Percentiles rank a stretch among this genome's conserved stretches.
These are phyloP conservation scores for Clonostachys sp. DNA, from an alignment of 2,329 filamentous ascomycete genomes.

Conservation along the genomic window DNA sequence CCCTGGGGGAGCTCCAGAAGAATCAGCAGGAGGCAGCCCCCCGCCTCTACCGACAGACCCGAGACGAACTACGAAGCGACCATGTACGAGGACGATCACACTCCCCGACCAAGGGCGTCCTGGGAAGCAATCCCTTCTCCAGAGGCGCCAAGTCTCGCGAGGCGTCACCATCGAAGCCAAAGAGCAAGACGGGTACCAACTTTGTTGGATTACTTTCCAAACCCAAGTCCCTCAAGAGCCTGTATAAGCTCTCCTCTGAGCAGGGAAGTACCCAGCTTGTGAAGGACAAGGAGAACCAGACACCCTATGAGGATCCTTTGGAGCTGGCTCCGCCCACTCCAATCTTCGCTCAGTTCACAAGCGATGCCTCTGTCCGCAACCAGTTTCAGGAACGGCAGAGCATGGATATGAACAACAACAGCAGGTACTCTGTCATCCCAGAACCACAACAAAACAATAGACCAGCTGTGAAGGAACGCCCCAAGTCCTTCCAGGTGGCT, in stretches of 20 bases:
- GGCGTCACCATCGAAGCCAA: slow-evolving; percentile 55
- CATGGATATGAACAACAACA: slow-evolving; percentile 13
- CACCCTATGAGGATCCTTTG: slow-evolving; percentile 35
- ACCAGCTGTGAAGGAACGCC: slow-evolving; percentile 33
- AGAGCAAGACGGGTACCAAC: slow-evolving; percentile 77
- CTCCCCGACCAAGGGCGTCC: slow-evolving; percentile 39
- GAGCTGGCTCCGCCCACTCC: slow-evolving; percentile 29
- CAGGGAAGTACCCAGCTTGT: slow-evolving; percentile 39
- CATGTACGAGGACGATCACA: slow-evolving; percentile 26
- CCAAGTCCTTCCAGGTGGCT: slow-evolving; percentile 43
- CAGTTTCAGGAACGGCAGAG: slow-evolving; percentile 11
- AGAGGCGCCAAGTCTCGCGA: slow-evolving; percentile 32
- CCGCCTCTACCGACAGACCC: background rate
- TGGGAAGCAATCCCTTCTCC: slow-evolving; percentile 26
- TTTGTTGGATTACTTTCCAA: slow-evolving; percentile 72
- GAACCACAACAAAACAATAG: slow-evolving; percentile 9
- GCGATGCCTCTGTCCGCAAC: slow-evolving; percentile 14
- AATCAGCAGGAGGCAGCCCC: background rate
- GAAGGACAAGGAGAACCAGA: slow-evolving; percentile 80
- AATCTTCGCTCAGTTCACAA: slow-evolving; percentile 72
- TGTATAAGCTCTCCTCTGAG: slow-evolving; percentile 49
- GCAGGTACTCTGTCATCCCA: slow-evolving; percentile 1
- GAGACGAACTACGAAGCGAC: slow-evolving; percentile 7
- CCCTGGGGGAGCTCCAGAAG: slow-evolving; percentile 22
- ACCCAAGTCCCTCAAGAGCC: slow-evolving; percentile 67